Evolutionary conservation across 129 eudicot species (phyloP).

Genomic region (Gnaphalium uliginosum): DNA sequence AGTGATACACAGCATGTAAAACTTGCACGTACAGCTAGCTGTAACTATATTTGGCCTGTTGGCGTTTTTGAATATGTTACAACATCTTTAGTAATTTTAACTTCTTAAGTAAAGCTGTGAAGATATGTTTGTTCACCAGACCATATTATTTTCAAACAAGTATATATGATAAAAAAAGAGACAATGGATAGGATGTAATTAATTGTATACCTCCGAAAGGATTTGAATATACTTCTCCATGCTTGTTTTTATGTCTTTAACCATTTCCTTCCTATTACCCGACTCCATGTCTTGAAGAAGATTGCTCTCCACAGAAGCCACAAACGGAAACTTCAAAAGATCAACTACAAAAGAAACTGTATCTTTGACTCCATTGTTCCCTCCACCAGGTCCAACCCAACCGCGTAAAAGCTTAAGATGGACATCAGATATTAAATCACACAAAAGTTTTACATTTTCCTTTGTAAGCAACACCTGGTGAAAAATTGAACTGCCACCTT

Average conservation of each 20-base stretch:
- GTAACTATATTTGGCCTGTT: background rate
- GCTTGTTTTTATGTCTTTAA: slow-evolving; percentile 73
- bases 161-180: background rate
- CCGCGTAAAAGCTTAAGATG: slow-evolving; percentile 65
- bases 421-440: slow-evolving; percentile 63
- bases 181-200: background rate
- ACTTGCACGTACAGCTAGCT: background rate
- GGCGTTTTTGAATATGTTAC: too few relatives aligned
- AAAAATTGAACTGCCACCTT: slow-evolving; percentile 74
- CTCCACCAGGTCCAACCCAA: slow-evolving; percentile 98
- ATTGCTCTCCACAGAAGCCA: slow-evolving; percentile 80
- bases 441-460: slow-evolving; percentile 59
- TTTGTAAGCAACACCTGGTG: slow-evolving; percentile 74
- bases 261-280: slow-evolving; percentile 77
- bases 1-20: background rate
- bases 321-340: slow-evolving; percentile 85
- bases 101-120: too few relatives aligned
- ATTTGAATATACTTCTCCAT: slow-evolving; percentile 76
- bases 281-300: slow-evolving; percentile 75
- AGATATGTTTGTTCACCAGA: background rate
- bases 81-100: too few relatives aligned
- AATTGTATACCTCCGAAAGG: slow-evolving; percentile 61
- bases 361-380: slow-evolving; percentile 68
- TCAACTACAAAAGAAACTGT: slow-evolving; percentile 67
- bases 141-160: background rate